Base-by-base conservation (phyloP, 345 rosid species). In the Salix viminalis region DNA sequence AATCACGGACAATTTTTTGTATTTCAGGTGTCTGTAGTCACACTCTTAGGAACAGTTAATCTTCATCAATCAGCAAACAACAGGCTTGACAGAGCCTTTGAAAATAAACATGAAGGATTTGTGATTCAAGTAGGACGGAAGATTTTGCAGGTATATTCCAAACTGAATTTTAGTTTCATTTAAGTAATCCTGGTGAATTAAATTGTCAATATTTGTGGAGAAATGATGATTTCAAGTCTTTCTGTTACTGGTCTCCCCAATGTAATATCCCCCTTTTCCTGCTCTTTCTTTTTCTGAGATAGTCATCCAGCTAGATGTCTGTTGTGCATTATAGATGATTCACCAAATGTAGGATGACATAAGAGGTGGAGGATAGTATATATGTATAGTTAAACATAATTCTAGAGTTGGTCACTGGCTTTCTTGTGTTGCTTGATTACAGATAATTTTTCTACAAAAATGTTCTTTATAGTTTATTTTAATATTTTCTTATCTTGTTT, bases 111-210 rank as follows among this genome's bases (percentile, higher is more conserved):
- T 77, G 82, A 80, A 79, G 91, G 86, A 69, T 84, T 82, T 18
- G 87, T 85, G 11, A 79, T 89, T 67, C 84, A 41, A 37, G 78
- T 84, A 61, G 88, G 89, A 68, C 85, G 94, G 82, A 88, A 90
- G 80, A 88, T 91, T 82, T 82, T 90, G 86, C 90, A 88, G 94
- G 97, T 91, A 85, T 90, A 84, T 64, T 32, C 64, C 70, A 79
- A 60, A 65, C 28, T 77, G 71, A 72, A 64, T 44, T 64, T 69
- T n/a, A 14, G 39, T 41, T 79, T 80, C 60, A 70, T 68, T 19
- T 72, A 36, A 34, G 16, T 52, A 64, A 21, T 21, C 12, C 5
- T 37, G 11, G 28, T 58, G 62, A 5, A 70, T 54, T 72, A 21
- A 72, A 60, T 54, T 75, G n/a, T 50, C 42, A 24, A 65, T 52